Percentiles rank a stretch among this genome's conserved stretches.
Evolutionary conservation across 1,139 yeast species (phyloP).

Genomic region (Pichia sp.): DNA sequence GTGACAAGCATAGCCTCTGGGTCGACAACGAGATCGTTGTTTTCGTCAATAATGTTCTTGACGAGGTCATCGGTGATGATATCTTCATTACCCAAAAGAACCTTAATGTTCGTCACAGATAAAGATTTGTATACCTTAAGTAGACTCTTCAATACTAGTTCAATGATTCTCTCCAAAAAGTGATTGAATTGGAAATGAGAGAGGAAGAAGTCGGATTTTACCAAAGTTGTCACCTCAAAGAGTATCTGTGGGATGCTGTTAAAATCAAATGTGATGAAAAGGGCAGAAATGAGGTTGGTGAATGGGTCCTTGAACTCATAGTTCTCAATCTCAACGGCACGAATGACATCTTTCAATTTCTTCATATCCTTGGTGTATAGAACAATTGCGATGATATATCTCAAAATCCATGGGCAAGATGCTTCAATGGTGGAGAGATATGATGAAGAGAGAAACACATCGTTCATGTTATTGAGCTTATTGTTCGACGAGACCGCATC

Average conservation of each 20-base stretch:
- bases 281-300: slow-evolving; percentile 44
- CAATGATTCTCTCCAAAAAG: slow-evolving; percentile 18
- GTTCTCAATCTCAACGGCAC: slow-evolving; percentile 49
- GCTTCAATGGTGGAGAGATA: slow-evolving; percentile 60
- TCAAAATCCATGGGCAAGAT: slow-evolving; percentile 57
- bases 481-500: slow-evolving; percentile 23
- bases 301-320: slow-evolving; percentile 59
- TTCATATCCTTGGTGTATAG: slow-evolving; percentile 35
- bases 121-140: slow-evolving; percentile 21
- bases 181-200: slow-evolving; percentile 25
- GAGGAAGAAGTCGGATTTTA: slow-evolving; percentile 50
- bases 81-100: slow-evolving; percentile 9
- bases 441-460: slow-evolving; percentile 48
- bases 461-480: slow-evolving; percentile 30
- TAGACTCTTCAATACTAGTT: slow-evolving; percentile 19
- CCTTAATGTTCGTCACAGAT: slow-evolving; percentile 15
- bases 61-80: slow-evolving; percentile 4
- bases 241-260: slow-evolving; percentile 42
- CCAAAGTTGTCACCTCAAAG: slow-evolving; percentile 36
- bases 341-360: slow-evolving; percentile 47
- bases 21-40: slow-evolving; percentile 6
- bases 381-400: slow-evolving; percentile 55
- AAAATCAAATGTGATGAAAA: slow-evolving; percentile 51
- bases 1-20: slow-evolving; percentile 25
- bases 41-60: slow-evolving; percentile 8